phyloP scores from a whole-genome alignment of 2,329 filamentous ascomycete species.

The Thielaviopsis ethacetica region DNA sequence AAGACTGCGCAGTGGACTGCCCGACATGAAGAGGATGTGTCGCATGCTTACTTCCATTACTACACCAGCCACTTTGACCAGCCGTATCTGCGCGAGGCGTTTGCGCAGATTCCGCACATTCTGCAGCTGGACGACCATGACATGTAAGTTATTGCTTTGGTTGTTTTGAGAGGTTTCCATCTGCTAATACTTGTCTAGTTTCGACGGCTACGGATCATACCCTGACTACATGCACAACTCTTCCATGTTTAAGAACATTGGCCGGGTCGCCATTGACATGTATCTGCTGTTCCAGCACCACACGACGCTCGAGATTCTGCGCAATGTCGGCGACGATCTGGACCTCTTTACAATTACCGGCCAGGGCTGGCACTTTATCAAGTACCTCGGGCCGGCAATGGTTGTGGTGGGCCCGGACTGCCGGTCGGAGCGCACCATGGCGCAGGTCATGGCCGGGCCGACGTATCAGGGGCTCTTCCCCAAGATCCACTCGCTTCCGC shows the following conservation, averaged over 20 bases:
- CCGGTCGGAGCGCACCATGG: slow-evolving; percentile 76
- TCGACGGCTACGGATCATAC: slow-evolving; percentile 93
- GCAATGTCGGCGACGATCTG: slow-evolving; percentile 71
- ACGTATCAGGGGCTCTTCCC: slow-evolving; percentile 97
- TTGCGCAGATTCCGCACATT: slow-evolving; percentile 91
- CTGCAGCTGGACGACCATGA: slow-evolving; percentile 93
- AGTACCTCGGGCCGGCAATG: slow-evolving; percentile 82
- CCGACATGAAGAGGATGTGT: slow-evolving; percentile 85
- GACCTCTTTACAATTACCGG: slow-evolving; percentile 95
- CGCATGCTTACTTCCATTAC: slow-evolving; percentile 96
- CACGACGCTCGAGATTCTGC: slow-evolving; percentile 82
- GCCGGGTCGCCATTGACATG: slow-evolving; percentile 89
- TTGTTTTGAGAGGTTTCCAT: not conserved
- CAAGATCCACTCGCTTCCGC: slow-evolving; percentile 78
- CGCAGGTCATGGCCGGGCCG: slow-evolving; percentile 84
- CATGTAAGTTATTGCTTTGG: slow-evolving; percentile 49
- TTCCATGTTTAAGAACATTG: slow-evolving; percentile 96
- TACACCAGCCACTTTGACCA: slow-evolving; percentile 98
- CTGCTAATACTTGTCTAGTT: slow-evolving; percentile 34
- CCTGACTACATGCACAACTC: slow-evolving; percentile 97
- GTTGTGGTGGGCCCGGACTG: slow-evolving; percentile 83
- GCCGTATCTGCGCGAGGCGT: slow-evolving; percentile 82
- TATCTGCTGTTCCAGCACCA: slow-evolving; percentile 97
- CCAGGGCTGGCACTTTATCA: slow-evolving; percentile 97
- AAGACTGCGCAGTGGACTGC: slow-evolving; percentile 87